Conservation (phyloP, 2,329 filamentous ascomycete genomes). For the Microdochium trichocladiopsis region DNA sequence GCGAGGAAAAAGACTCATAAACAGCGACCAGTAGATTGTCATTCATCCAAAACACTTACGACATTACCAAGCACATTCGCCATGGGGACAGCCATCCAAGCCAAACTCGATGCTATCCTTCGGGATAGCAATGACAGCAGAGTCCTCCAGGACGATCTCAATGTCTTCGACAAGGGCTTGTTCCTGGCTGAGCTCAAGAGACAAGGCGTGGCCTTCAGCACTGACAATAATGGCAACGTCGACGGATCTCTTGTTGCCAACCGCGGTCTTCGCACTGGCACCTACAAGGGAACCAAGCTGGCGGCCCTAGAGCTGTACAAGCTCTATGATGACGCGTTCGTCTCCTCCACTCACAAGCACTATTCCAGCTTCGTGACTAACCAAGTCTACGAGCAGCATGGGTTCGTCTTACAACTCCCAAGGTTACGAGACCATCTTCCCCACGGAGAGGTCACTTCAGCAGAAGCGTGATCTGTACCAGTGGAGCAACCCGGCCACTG, state of each 20-base stretch:
- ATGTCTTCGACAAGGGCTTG: not conserved
- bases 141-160: not conserved
- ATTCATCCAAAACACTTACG: too few species aligned
- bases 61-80: too few species aligned
- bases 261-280: not conserved
- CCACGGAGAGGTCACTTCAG: not conserved
- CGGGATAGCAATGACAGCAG: not conserved
- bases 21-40: too few species aligned
- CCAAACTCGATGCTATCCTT: not conserved
- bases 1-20: too few species aligned
- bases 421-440: not conserved
- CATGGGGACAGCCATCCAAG: not conserved
- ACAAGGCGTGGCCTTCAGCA: not conserved
- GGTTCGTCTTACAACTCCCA: not conserved
- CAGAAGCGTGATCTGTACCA: not conserved
- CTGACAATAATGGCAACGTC: not conserved
- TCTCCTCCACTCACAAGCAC: too few species aligned
- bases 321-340: not conserved
- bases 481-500: not conserved
- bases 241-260: not conserved
- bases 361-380: too few species aligned
- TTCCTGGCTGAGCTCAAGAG: not conserved
- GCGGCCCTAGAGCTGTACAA: not conserved
- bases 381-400: too few species aligned
- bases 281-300: not conserved